Percentiles rank a stretch among this genome's conserved stretches.
Evolutionary conservation across 352 stramenopile genomes (phyloP).

Genomic region (Phytophthora europaea): DNA sequence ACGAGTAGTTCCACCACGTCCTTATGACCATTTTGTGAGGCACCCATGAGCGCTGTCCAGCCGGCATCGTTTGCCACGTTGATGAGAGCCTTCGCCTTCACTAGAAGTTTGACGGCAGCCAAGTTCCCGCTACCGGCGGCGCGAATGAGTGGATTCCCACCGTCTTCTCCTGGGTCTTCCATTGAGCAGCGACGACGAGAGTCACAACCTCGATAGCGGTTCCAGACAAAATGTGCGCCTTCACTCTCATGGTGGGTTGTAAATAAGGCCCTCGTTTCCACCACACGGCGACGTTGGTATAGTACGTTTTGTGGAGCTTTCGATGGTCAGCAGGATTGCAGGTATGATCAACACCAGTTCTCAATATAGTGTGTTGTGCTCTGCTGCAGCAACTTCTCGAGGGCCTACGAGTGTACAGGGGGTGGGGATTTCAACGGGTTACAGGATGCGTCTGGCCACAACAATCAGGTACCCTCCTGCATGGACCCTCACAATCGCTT

Average conservation of each 20-base stretch:
- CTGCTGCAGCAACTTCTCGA: no score
- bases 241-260: neutral
- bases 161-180: neutral
- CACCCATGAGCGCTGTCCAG: neutral
- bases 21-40: neutral
- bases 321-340: no score
- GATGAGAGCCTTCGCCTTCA: neutral
- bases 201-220: neutral
- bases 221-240: neutral
- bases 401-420: no score
- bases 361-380: no score
- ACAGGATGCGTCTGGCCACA: no score
- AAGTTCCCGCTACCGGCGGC: neutral
- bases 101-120: neutral
- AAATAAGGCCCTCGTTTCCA: neutral
- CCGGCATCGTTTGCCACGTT: neutral
- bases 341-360: no score
- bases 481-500: no score
- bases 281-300: neutral
- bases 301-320: no score
- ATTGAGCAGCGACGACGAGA: neutral
- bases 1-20: neutral
- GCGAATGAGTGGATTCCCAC: neutral
- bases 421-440: no score
- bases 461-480: no score